Evolutionary conservation across 2,329 filamentous ascomycete genomes (phyloP).

Genomic region (Pezicula neosporulosa): DNA sequence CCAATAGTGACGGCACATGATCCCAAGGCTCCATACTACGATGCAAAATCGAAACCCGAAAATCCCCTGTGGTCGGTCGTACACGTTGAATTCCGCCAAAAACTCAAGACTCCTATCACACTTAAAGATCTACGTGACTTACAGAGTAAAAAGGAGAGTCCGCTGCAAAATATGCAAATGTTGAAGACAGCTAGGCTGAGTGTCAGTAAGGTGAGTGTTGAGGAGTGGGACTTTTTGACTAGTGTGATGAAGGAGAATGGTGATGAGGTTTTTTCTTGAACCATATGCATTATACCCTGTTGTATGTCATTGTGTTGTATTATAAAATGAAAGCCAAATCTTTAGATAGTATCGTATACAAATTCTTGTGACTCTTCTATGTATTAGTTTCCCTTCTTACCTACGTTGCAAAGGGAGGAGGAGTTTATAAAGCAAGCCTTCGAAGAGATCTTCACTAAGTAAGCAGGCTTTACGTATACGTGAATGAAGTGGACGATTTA

Average conservation of each 20-base stretch:
- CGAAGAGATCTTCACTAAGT: too few species aligned
- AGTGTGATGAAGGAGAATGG: slow-evolving; percentile 33
- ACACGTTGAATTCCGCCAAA: slow-evolving; percentile 81
- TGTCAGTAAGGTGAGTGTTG: slow-evolving; percentile 63
- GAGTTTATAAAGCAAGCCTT: too few species aligned
- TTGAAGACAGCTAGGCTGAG: slow-evolving; percentile 80
- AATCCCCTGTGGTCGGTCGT: slow-evolving; percentile 85
- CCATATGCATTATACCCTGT: background rate
- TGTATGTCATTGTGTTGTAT: too few species aligned
- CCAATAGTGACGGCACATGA: slow-evolving; percentile 56
- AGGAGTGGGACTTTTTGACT: slow-evolving; percentile 64
- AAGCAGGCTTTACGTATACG: too few species aligned
- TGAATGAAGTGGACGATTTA: too few species aligned
- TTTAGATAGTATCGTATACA: too few species aligned
- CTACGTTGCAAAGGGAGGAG: too few species aligned
- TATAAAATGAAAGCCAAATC: too few species aligned
- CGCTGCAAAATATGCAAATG: slow-evolving; percentile 75
- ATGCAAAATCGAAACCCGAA: slow-evolving; percentile 65
- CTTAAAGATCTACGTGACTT: slow-evolving; percentile 69
- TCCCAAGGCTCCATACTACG: slow-evolving; percentile 74
- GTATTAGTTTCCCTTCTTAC: too few species aligned
- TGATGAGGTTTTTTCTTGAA: slow-evolving; percentile 8
- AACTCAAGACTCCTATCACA: slow-evolving; percentile 69
- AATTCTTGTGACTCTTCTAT: too few species aligned
- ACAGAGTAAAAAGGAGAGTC: slow-evolving; percentile 46